Base-by-base conservation (phyloP, 495 filamentous ascomycete genomes). In the Tirmania nivea region DNA sequence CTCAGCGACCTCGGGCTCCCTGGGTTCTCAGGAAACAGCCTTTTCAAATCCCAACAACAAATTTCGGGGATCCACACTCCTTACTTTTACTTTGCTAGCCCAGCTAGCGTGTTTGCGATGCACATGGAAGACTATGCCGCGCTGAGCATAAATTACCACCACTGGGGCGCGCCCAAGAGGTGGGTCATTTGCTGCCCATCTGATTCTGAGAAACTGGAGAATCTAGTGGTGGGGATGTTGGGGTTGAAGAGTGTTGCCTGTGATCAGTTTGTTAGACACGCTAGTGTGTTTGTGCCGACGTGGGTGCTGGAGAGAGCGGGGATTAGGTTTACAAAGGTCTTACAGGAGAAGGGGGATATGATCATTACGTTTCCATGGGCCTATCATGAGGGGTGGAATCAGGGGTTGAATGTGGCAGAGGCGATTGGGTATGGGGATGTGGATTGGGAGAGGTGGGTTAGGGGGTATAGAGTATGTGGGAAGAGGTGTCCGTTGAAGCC, bases 201-300 rank as follows among this genome's bases (percentile, higher is more conserved):
- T 8, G 53, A 52, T 51, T 64, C 60, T 25, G 47, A 53, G 14
- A n/a, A 52, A 2, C 49, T 64, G 12, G 62, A 64, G 34, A 49
- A 57, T 10, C 54, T 64, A 37, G 53, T 64, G 42, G 39, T 3
- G 34, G 48, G 12, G 47, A 48, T 3, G 31, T 16, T 47, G 35
- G 21, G 2, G 25, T 35, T 14, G 52, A 59, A 20, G 56, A 51
- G 11, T 17, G 21, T 11, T 52, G 49, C 31, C 50, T 50, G 19
- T 64, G 61, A 25, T 61, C 62, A 64, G 54, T 63, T 65, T 50
- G 56, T 64, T 9, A 51, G 62, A 14, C 62, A 64, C 14, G 58
- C 51, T 3, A 56, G 53, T 9, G 39, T 64, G 5, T 64, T 56
- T 34, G 25, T 64, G 2, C 55, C 61, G 8, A 52, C 50, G 8